phyloP scores from a whole-genome alignment of 305 asterid species.

The Fraxinus greggii region DNA sequence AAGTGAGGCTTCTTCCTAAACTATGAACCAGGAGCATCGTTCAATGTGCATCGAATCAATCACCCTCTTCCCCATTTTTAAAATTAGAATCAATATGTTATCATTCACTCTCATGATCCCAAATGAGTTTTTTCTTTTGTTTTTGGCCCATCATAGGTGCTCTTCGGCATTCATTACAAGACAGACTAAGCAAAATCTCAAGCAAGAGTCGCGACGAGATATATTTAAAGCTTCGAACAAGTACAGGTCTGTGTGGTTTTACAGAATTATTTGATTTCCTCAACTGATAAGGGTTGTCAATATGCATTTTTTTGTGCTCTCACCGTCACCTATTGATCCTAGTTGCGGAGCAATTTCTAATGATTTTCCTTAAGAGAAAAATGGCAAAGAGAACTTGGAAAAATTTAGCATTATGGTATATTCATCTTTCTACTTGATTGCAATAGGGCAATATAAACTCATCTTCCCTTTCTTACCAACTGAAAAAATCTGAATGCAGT shows the following conservation, averaged over 20 bases:
- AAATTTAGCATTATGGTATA: neutral
- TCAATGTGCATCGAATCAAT: neutral
- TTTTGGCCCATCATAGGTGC: conserved; percentile 56
- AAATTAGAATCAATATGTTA: neutral
- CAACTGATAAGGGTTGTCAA: neutral
- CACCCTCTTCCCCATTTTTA: conserved; percentile 2
- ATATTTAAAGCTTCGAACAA: conserved; percentile 86
- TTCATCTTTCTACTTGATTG: neutral
- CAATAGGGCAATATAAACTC: neutral
- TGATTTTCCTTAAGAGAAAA: neutral
- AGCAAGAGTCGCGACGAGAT: conserved; percentile 91
- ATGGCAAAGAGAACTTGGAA: neutral
- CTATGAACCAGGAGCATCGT: conserved; percentile 16
- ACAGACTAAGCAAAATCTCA: conserved; percentile 78
- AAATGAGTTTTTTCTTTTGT: conserved; percentile 25
- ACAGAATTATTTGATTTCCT: neutral
- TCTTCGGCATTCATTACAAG: conserved; percentile 93
- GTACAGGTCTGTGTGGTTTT: conserved; percentile 66
- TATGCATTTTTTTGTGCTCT: conserved; percentile 19
- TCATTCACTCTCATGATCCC: conserved; percentile 12
- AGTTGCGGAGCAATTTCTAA: neutral
- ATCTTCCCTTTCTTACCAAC: neutral
- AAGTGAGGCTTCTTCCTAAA: conserved; percentile 59
- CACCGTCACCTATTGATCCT: neutral
- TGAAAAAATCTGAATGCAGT: neutral